phyloP scores from a whole-genome alignment of 257 asterid genomes.

The Nicotiana undulata region DNA sequence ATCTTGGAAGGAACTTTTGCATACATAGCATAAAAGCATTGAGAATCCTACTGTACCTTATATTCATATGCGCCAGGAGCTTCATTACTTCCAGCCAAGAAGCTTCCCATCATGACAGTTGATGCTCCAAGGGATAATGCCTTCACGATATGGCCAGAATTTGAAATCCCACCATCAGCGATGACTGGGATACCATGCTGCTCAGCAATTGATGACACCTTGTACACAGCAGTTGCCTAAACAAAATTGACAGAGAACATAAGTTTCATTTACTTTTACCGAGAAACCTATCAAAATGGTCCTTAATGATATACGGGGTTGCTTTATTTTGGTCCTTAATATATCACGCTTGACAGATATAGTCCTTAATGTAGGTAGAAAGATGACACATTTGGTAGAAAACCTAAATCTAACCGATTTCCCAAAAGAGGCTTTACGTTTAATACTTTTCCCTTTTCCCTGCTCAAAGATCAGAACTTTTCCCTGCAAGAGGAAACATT shows the following conservation, averaged over 20 bases:
- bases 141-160: slow-evolving; percentile 93
- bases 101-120: slow-evolving; percentile 81
- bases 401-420: too few relatives aligned
- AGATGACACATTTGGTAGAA: too few relatives aligned
- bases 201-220: slow-evolving; percentile 79
- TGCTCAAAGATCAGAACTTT: too few relatives aligned
- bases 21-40: not conserved
- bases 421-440: too few relatives aligned
- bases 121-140: slow-evolving; percentile 93
- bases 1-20: slow-evolving; percentile 31
- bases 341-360: too few relatives aligned
- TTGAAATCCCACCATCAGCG: slow-evolving; percentile 94
- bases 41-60: slow-evolving; percentile 35
- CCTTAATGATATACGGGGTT: too few relatives aligned
- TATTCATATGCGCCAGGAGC: slow-evolving; percentile 71
- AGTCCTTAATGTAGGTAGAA: too few relatives aligned
- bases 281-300: not conserved
- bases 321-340: too few relatives aligned
- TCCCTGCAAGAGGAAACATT: too few relatives aligned
- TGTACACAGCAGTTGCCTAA: slow-evolving; percentile 81
- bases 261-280: not conserved
- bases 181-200: slow-evolving; percentile 66
- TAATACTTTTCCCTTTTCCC: too few relatives aligned
- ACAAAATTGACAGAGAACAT: not conserved
- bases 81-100: slow-evolving; percentile 86